Percentiles rank a stretch among this genome's conserved stretches.
phyloP scores from a whole-genome alignment of 345 rosid species.

The Lumnitzera littorea region DNA sequence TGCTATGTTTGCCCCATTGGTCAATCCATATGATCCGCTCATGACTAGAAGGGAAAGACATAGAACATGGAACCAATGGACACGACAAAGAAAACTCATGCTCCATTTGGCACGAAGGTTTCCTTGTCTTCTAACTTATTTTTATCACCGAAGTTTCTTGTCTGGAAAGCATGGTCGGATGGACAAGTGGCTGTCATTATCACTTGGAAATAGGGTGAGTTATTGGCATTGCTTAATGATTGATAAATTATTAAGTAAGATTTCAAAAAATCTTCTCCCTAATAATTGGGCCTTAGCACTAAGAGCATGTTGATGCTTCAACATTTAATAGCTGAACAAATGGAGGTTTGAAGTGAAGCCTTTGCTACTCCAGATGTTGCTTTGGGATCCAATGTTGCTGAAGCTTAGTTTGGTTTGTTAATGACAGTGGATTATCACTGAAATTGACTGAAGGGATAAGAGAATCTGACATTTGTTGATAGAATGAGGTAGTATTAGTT shows the following conservation, averaged over 20 bases:
- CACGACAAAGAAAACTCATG: constrained; percentile 46
- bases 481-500: too few species aligned
- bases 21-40: constrained; percentile 54
- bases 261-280: too few species aligned
- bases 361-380: too few species aligned
- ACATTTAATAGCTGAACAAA: too few species aligned
- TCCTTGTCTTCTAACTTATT: constrained; percentile 42
- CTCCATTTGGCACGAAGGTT: constrained; percentile 53
- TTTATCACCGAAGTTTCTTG: constrained; percentile 41
- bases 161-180: constrained; percentile 62
- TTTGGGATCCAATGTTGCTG: too few species aligned
- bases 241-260: not conserved
- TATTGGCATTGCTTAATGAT: constrained; percentile 1
- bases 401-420: too few species aligned
- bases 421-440: too few species aligned
- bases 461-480: too few species aligned
- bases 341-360: too few species aligned
- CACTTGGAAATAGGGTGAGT: constrained; percentile 52
- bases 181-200: constrained; percentile 55
- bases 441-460: too few species aligned
- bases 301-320: too few species aligned
- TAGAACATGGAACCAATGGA: constrained; percentile 53
- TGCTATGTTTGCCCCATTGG: constrained; percentile 64
- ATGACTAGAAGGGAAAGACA: constrained; percentile 48
- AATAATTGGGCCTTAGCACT: too few species aligned